Evolutionary conservation across 176 grass and related monocot genomes (phyloP).

Genomic region (Cocos nucifera): DNA sequence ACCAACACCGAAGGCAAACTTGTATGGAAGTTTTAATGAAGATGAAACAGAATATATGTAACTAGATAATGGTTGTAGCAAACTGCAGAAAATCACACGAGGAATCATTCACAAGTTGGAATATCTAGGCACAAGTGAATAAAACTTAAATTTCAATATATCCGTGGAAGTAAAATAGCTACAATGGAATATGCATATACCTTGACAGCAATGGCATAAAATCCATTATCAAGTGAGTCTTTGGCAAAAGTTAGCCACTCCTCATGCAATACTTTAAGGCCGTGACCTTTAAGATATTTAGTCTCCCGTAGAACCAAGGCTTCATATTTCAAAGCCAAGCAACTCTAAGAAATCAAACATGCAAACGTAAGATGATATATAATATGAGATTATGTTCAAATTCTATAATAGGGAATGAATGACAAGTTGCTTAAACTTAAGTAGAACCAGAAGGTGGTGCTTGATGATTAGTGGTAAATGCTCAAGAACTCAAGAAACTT

Average conservation of each 20-base stretch:
- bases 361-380: background rate
- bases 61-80: too few relatives aligned
- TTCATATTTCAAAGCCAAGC: slow-evolving; percentile 72
- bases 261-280: slow-evolving; percentile 37
- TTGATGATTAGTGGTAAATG: too few relatives aligned
- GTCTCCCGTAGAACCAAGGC: slow-evolving; percentile 45
- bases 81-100: background rate
- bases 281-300: slow-evolving; percentile 17
- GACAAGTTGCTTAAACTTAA: too few relatives aligned
- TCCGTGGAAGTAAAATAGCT: background rate
- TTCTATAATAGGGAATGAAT: too few relatives aligned
- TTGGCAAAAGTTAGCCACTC: slow-evolving; percentile 80
- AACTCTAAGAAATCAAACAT: slow-evolving; percentile 35
- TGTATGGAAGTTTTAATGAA: too few relatives aligned
- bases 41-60: too few relatives aligned
- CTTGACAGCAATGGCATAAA: slow-evolving; percentile 69
- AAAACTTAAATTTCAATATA: background rate
- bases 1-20: too few relatives aligned
- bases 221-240: slow-evolving; percentile 72
- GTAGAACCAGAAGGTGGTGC: too few relatives aligned
- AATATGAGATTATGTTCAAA: too few relatives aligned
- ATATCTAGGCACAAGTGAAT: background rate
- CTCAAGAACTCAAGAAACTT: too few relatives aligned
- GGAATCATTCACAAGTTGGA: too few relatives aligned
- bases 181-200: slow-evolving; percentile 7